Evolutionary conservation across 2,329 filamentous ascomycete species (phyloP).

Genomic region (Lachnellula occidentalis): DNA sequence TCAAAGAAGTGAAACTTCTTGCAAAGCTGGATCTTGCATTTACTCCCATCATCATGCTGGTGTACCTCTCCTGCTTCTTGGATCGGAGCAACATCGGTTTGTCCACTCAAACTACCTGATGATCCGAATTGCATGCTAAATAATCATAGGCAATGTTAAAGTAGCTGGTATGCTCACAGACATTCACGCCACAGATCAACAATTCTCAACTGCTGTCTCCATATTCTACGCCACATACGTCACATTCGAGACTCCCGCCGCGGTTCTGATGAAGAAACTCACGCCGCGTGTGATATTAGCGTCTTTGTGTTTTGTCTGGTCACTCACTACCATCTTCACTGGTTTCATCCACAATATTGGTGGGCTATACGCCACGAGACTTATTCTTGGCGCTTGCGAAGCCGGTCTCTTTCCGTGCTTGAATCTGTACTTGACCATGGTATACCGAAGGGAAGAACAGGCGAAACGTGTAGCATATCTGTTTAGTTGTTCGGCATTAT

Average conservation of each 20-base stretch:
- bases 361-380: conserved; percentile 40
- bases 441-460: conserved; percentile 51
- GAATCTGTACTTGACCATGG: conserved; percentile 46
- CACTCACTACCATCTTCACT: conserved; percentile 41
- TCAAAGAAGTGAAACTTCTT: conserved; percentile 41
- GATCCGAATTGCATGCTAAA: conserved; percentile 3
- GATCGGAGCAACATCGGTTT: conserved; percentile 46
- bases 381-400: conserved; percentile 44
- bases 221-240: conserved; percentile 50
- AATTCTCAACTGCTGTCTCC: conserved; percentile 32
- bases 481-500: conserved; percentile 47
- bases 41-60: conserved; percentile 48
- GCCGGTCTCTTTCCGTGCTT: conserved; percentile 45
- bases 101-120: neutral
- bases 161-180: conserved; percentile 19
- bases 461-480: conserved; percentile 48
- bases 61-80: conserved; percentile 50
- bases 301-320: conserved; percentile 35
- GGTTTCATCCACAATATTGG: conserved; percentile 40
- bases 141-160: conserved; percentile 39
- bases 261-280: conserved; percentile 43
- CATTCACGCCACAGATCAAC: conserved; percentile 11
- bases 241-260: conserved; percentile 42
- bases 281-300: conserved; percentile 36
- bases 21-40: conserved; percentile 43